Evolutionary conservation across 2,329 filamentous ascomycete species (phyloP), one percentile per base, ranked within the genome.

Genomic region (Fulvia fulva): DNA sequence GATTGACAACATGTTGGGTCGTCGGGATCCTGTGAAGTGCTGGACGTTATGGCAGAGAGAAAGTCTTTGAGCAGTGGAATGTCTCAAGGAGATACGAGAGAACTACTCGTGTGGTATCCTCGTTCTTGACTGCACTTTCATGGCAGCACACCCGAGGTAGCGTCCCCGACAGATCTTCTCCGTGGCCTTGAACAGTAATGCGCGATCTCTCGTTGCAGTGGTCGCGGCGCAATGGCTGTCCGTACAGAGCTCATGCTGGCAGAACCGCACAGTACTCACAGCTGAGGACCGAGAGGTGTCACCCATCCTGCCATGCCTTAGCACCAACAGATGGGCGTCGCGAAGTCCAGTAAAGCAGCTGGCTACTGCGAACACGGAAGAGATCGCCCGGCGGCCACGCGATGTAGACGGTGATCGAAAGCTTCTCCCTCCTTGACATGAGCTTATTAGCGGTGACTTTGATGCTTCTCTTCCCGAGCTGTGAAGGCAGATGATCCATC

Each of bases 371-470:
- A 23, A 45, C 3, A 23, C 8, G 44, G 21, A 25, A 26, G 26
- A 50, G 47, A 50, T 50, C 26, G 47, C n/a, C 47, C n/a, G 26
- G 47, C 1, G n/a, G 8, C 5, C 23, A 50, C 22, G 23, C 26
- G 25, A 32, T 21, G 28, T 28, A 21, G 21, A n/a, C 11, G 34
- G 11, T 9, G 11, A 22, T 25, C 22, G 9, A 54, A 54, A 54
- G 52, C 52, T 54, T 54, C 52, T 54, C 52, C 52, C n/a, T 41
- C 47, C 52, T 54, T 54, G 41, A 53, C 16, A 44, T n/a, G 5
- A 28, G 14, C 22, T 43, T 53, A 23, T 43, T 53, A 23, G n/a
- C 51, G 19, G 14, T n/a, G 37, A n/a, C 16, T 19, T n/a, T 41
- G n/a, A 19, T 41, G 16, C 14, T 41, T 7, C 37, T 16, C 37